phyloP scores from a whole-genome alignment of 2,329 filamentous ascomycete species.

The Epichloe elymi region DNA sequence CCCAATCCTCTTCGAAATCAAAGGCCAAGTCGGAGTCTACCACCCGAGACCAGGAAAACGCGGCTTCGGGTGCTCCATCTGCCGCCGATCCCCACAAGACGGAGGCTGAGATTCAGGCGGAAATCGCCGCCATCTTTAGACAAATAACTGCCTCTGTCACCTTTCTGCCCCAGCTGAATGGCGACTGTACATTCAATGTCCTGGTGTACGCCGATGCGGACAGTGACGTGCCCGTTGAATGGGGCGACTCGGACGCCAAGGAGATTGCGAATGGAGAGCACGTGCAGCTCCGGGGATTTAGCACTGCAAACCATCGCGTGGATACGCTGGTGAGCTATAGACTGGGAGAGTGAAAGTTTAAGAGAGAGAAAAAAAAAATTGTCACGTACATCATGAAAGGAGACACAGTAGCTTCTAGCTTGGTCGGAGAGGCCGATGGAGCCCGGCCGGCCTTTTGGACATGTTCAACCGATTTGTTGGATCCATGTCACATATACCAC shows the following conservation, averaged over 20 bases:
- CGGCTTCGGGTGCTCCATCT: slow-evolving; percentile 18
- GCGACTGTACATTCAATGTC: slow-evolving; percentile 97
- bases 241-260: slow-evolving; percentile 96
- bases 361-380: too few relatives aligned
- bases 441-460: too few relatives aligned
- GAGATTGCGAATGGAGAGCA: slow-evolving; percentile 92
- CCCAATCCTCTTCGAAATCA: slow-evolving; percentile 17
- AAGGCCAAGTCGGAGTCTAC: slow-evolving; percentile 27
- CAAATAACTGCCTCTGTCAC: slow-evolving; percentile 97
- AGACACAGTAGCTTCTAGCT: not conserved
- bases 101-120: slow-evolving; percentile 83
- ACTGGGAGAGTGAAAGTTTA: slow-evolving; percentile 29
- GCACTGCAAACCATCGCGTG: slow-evolving; percentile 84
- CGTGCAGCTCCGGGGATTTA: slow-evolving; percentile 90
- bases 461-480: too few relatives aligned
- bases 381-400: too few relatives aligned
- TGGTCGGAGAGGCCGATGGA: not conserved
- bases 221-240: slow-evolving; percentile 91
- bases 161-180: slow-evolving; percentile 77
- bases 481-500: too few relatives aligned
- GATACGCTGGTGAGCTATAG: slow-evolving; percentile 94
- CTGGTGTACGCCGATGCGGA: slow-evolving; percentile 95
- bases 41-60: slow-evolving; percentile 60
- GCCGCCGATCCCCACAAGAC: slow-evolving; percentile 55
- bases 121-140: slow-evolving; percentile 93